Conservation (phyloP, 768 basidiomycete genomes). For the Russula olivacea region DNA sequence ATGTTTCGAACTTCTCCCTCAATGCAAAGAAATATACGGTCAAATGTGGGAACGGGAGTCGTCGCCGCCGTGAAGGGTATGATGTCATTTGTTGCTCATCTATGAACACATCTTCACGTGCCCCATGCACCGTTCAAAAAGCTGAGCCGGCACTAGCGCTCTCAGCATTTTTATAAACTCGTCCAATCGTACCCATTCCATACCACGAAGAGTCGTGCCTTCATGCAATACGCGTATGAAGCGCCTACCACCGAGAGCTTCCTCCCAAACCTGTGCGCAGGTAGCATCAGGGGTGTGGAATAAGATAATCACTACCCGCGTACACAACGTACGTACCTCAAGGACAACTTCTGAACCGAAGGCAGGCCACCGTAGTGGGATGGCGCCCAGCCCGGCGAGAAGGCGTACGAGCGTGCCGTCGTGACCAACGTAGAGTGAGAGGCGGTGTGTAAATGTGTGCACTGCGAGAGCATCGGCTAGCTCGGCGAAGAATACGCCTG, state of each 20-base stretch:
- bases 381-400: constrained; percentile 36
- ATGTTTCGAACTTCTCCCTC: background rate
- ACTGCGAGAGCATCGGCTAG: constrained; percentile 34
- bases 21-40: background rate
- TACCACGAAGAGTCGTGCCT: constrained; percentile 35
- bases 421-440: constrained; percentile 43
- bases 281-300: background rate
- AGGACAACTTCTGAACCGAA: constrained; percentile 43
- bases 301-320: background rate
- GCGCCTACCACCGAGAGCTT: constrained; percentile 17
- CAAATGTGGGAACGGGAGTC: background rate
- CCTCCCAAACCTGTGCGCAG: constrained; percentile 37
- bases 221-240: constrained; percentile 44
- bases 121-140: constrained; percentile 29
- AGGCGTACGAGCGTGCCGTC: constrained; percentile 43
- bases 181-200: constrained; percentile 36
- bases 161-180: constrained; percentile 35
- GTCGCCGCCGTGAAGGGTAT: background rate
- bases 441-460: constrained; percentile 30
- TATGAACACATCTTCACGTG: background rate
- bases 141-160: constrained; percentile 33
- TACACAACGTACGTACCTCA: constrained; percentile 36
- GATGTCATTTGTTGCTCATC: background rate
- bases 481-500: constrained; percentile 45
- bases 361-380: constrained; percentile 42